These are phyloP conservation scores for Komagataella pastoris DNA, from an alignment of 805 yeast species.

Conservation along the genomic window DNA sequence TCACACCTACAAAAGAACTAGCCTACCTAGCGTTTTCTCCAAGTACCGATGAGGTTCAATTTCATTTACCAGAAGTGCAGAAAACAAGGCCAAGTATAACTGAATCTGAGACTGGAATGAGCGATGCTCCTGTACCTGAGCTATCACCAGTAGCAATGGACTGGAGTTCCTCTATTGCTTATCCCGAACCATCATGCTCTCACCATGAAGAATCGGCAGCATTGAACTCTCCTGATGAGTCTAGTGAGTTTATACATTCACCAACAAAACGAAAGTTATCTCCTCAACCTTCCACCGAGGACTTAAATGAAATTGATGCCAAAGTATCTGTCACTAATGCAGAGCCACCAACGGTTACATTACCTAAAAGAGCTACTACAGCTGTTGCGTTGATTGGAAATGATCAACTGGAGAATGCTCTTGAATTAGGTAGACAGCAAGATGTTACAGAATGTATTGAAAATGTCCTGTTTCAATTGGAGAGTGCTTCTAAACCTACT, in stretches of 20 bases:
- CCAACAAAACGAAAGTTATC: neutral
- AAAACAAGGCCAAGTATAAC: neutral
- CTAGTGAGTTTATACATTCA: neutral
- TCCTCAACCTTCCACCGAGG: neutral
- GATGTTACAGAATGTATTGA: conserved; percentile 97
- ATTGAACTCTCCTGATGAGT: neutral
- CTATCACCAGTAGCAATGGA: neutral
- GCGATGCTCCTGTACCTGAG: neutral
- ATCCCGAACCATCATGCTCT: neutral
- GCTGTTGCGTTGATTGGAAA: conserved; percentile 21
- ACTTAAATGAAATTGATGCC: neutral
- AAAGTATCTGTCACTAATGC: neutral
- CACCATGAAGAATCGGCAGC: neutral
- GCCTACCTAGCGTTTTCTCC: conserved; percentile 83
- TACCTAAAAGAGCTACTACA: neutral
- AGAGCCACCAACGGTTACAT: neutral
- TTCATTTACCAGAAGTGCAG: conserved; percentile 15
- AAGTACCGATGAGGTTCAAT: conserved; percentile 50
- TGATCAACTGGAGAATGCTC: conserved; percentile 60
- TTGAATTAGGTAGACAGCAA: conserved; percentile 83
- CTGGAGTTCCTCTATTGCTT: neutral
- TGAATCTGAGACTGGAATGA: neutral
- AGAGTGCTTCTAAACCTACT: conserved; percentile 69
- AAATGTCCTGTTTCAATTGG: conserved; percentile 82
- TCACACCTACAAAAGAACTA: conserved; percentile 70